Conservation (phyloP, 306 rosid species). For the Cucumis melo region DNA sequence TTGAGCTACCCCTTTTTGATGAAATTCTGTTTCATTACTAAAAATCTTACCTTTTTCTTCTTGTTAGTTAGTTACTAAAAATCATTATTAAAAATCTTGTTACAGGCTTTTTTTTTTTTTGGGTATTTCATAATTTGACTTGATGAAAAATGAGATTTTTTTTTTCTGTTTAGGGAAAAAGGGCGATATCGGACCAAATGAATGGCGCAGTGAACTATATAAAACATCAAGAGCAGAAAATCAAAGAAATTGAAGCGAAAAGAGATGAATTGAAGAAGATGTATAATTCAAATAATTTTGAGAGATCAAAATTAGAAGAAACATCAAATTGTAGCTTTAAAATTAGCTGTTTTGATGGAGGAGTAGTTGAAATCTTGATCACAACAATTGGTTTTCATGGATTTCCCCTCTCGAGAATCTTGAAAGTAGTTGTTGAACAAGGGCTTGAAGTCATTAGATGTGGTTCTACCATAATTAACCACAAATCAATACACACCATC, state of each 20-base stretch:
- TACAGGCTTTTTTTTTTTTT: no score
- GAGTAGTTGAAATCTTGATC: slow-evolving; percentile 24
- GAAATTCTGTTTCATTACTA: neutral
- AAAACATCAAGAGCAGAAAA: slow-evolving; percentile 30
- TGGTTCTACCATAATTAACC: slow-evolving; percentile 20
- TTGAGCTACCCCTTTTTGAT: neutral
- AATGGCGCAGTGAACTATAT: slow-evolving; percentile 50
- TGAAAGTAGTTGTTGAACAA: slow-evolving; percentile 20
- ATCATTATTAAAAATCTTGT: no score
- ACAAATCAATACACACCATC: slow-evolving; percentile 25
- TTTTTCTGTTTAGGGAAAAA: slow-evolving; percentile 40
- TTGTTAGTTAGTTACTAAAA: no score
- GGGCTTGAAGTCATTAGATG: slow-evolving; percentile 30
- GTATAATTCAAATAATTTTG: neutral
- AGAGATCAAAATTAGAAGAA: neutral
- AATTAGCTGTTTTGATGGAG: neutral
- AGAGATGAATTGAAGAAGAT: slow-evolving; percentile 33
- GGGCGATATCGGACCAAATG: slow-evolving; percentile 57
- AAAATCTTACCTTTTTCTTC: no score
- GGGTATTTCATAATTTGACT: no score
- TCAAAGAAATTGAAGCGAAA: slow-evolving; percentile 23
- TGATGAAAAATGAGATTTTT: neutral
- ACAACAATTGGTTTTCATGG: slow-evolving; percentile 10
- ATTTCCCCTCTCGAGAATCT: slow-evolving; percentile 20
- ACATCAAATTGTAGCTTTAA: neutral